These are phyloP conservation scores for Phytophthora boehmeriae DNA, from an alignment of 352 stramenopile genomes.

Conservation along the genomic window DNA sequence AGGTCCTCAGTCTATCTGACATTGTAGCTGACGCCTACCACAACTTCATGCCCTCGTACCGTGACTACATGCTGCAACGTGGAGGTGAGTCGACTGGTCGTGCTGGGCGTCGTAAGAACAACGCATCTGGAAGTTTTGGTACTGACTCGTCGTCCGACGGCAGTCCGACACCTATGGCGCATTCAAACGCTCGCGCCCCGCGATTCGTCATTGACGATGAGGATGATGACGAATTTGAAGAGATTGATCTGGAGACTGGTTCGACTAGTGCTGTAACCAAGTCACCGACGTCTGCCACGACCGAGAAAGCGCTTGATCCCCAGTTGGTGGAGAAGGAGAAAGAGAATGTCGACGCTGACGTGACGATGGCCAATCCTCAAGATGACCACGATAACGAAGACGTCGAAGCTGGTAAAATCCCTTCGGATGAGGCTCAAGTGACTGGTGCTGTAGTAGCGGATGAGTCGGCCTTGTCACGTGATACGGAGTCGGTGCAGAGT, in stretches of 20 bases:
- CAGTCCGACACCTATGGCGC: constrained; percentile 57
- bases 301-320: constrained; percentile 11
- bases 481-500: neutral
- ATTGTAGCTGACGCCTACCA: constrained; percentile 85
- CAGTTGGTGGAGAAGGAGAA: constrained; percentile 13
- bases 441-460: neutral
- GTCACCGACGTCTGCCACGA: neutral
- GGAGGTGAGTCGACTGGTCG: constrained; percentile 49
- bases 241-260: constrained; percentile 40
- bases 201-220: constrained; percentile 83
- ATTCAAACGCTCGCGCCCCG: constrained; percentile 57
- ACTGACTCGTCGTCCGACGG: constrained; percentile 57
- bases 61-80: constrained; percentile 86
- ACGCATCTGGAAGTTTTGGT: constrained; percentile 40
- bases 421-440: constrained; percentile 11
- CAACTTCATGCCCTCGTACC: constrained; percentile 89
- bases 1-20: constrained; percentile 82
- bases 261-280: constrained; percentile 5
- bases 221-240: constrained; percentile 57
- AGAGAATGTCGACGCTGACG: constrained; percentile 8
- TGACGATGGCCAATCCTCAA: constrained; percentile 38
- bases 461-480: constrained; percentile 1
- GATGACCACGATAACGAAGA: constrained; percentile 26
- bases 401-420: constrained; percentile 4
- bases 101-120: constrained; percentile 34